phyloP scores from a whole-genome alignment of 106 monocot species.

The Amphibolis antarctica region DNA sequence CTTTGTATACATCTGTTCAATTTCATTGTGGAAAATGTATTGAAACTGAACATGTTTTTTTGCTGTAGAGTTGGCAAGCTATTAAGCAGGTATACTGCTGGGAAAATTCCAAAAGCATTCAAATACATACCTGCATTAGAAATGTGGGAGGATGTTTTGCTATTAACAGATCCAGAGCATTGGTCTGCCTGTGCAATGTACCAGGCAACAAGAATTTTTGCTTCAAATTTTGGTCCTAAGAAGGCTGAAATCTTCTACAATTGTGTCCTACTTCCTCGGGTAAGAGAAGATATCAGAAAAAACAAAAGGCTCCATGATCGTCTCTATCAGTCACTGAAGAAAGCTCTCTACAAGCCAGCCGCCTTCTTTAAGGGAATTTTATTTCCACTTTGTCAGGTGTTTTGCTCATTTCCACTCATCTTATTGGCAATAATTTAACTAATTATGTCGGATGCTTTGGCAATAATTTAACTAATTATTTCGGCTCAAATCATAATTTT shows the following conservation, averaged over 20 bases:
- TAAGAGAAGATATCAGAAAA: constrained; percentile 83
- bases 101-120: constrained; percentile 87
- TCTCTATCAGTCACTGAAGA: constrained; percentile 79
- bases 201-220: constrained; percentile 83
- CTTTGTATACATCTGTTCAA: background rate
- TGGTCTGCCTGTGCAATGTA: constrained; percentile 97
- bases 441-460: too few relatives aligned
- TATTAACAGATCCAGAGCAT: constrained; percentile 75
- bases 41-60: background rate
- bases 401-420: too few relatives aligned
- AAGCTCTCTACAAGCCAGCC: constrained; percentile 87
- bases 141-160: constrained; percentile 78
- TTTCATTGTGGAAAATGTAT: background rate
- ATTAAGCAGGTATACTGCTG: constrained; percentile 76
- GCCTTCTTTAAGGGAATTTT: constrained; percentile 92
- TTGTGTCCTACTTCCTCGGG: constrained; percentile 70
- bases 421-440: too few relatives aligned
- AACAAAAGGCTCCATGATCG: constrained; percentile 89
- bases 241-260: constrained; percentile 63
- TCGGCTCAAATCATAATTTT: too few relatives aligned
- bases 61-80: constrained; percentile 60
- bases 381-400: constrained; percentile 86
- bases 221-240: constrained; percentile 60
- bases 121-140: constrained; percentile 67
- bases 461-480: too few relatives aligned